phyloP scores from a whole-genome alignment of 305 asterid species.

The Vinca major region DNA sequence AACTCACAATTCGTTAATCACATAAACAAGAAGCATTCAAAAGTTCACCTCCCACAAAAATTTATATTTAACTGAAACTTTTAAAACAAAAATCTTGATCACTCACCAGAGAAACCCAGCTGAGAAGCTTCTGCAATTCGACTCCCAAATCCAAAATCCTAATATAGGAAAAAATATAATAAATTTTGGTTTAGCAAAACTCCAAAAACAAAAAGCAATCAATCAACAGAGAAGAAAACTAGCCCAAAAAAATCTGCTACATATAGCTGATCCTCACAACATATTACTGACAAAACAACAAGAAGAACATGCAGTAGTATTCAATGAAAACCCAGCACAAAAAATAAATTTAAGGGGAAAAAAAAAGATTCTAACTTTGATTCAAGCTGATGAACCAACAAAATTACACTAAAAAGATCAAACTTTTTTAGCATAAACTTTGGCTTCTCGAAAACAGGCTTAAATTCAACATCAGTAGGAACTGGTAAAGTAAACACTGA shows the following conservation, averaged over 20 bases:
- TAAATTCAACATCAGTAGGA: not conserved
- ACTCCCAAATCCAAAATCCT: slow-evolving; percentile 52
- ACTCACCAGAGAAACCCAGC: slow-evolving; percentile 43
- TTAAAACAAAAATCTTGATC: slow-evolving; percentile 1
- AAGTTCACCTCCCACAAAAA: not conserved
- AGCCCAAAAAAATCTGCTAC: not conserved
- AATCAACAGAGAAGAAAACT: not conserved
- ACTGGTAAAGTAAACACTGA: not conserved
- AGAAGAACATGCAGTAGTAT: not conserved
- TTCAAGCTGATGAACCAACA: slow-evolving; percentile 35
- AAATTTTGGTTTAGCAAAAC: slow-evolving; percentile 4
- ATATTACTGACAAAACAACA: no score
- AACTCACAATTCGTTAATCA: not conserved
- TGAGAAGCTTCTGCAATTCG: slow-evolving; percentile 35
- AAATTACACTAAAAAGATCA: slow-evolving; percentile 24
- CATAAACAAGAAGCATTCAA: slow-evolving; percentile 7
- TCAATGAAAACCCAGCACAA: not conserved
- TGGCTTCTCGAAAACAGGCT: slow-evolving; percentile 5
- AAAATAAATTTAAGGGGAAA: no score
- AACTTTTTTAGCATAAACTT: slow-evolving; percentile 23
- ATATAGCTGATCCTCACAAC: slow-evolving; percentile 3
- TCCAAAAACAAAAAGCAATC: not conserved
- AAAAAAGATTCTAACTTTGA: slow-evolving; percentile 30
- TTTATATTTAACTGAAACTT: no score
- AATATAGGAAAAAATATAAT: not conserved